Evolutionary conservation across 1,284 basidiomycete genomes (phyloP).

Genomic region (Sparassis latifolia): DNA sequence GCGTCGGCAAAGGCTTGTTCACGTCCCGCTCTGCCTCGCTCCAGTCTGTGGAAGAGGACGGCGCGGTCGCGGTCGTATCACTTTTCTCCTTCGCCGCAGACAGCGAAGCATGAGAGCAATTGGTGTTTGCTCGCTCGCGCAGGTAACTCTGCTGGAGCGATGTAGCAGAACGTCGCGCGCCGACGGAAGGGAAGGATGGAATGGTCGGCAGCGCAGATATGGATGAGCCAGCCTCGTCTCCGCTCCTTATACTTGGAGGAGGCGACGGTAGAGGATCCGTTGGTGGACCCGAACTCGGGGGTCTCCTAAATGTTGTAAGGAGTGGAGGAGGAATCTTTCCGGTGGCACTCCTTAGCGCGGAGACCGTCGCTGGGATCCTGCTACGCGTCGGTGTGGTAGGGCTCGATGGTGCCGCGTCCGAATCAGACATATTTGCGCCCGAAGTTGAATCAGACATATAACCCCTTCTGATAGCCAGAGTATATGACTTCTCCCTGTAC

Average conservation of each 20-base stretch:
- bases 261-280: conserved; percentile 18
- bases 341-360: background rate
- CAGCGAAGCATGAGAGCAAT: conserved; percentile 1
- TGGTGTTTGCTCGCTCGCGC: conserved; percentile 6
- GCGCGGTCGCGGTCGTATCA: background rate
- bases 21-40: background rate
- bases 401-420: background rate
- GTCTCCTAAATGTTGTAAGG: conserved; percentile 13
- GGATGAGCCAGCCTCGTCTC: background rate
- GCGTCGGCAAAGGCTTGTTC: background rate
- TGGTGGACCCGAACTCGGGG: conserved; percentile 13
- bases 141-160: conserved; percentile 6
- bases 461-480: background rate
- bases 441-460: background rate
- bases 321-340: conserved; percentile 13
- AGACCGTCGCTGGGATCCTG: conserved; percentile 1
- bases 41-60: background rate
- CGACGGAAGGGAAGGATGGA: conserved; percentile 6
- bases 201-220: conserved; percentile 10
- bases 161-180: conserved; percentile 4
- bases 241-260: conserved; percentile 4
- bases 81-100: background rate
- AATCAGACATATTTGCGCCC: background rate
- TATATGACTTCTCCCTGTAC: background rate
- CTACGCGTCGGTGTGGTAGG: conserved; percentile 4